A percentile compares a stretch with the other conserved stretches of the same genome.
Conservation (phyloP, 2,329 filamentous ascomycete genomes). For the Xylariaceae sp. region DNA sequence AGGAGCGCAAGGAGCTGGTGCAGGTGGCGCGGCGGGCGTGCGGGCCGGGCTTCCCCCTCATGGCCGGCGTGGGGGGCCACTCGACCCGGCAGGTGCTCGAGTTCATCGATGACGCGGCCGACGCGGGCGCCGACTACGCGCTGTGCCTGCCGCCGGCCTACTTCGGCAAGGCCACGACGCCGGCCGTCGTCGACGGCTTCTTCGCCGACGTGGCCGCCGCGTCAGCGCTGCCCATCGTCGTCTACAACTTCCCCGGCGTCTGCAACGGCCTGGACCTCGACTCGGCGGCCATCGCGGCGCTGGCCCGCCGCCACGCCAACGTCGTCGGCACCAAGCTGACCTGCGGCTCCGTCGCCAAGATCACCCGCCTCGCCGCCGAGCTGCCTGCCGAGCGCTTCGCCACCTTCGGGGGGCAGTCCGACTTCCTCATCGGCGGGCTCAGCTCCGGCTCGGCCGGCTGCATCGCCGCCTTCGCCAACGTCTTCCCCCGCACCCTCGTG, state of each 20-base stretch:
- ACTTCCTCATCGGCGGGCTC: conserved; percentile 59
- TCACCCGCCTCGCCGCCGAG: conserved; percentile 44
- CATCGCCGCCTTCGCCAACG: conserved; percentile 56
- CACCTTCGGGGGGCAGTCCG: conserved; percentile 64
- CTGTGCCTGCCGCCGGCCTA: conserved; percentile 57
- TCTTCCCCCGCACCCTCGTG: conserved; percentile 50
- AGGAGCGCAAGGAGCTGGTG: conserved; percentile 51
- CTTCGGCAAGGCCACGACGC: conserved; percentile 55
- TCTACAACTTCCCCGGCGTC: conserved; percentile 64
- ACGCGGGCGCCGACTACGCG: conserved; percentile 53
- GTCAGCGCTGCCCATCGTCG: conserved; percentile 48
- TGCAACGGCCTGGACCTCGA: conserved; percentile 63
- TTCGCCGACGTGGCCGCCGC: conserved; percentile 48
- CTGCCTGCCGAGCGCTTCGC: conserved; percentile 52
- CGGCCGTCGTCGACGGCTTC: conserved; percentile 50
- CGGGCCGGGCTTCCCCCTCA: conserved; percentile 47
- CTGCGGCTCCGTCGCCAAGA: conserved; percentile 55
- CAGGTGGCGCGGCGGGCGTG: conserved; percentile 45
- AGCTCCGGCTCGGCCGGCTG: conserved; percentile 51
- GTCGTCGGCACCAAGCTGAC: conserved; percentile 61
- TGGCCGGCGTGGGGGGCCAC: conserved; percentile 57
- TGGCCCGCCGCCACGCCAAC: conserved; percentile 42
- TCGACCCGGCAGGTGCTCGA: conserved; percentile 57
- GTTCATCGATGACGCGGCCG: conserved; percentile 48
- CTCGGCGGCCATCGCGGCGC: conserved; percentile 49